Base-by-base conservation (phyloP, 306 rosid species). In the Fragaria ananassa region DNA sequence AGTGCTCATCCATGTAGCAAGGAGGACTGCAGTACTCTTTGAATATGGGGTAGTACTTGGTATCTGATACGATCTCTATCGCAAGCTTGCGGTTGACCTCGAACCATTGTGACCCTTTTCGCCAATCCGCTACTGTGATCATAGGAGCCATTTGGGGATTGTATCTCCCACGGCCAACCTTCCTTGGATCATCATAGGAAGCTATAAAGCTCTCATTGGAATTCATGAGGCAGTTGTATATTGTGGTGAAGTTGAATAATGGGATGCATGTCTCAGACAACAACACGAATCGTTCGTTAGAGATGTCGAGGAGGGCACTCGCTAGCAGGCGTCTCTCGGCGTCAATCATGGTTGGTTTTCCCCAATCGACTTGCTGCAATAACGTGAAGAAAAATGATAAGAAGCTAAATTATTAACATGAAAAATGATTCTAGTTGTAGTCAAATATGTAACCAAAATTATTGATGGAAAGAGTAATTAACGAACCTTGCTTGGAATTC, bases 31-130 rank as follows among this genome's bases (percentile, higher is more conserved):
- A 87, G 5, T 71, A 58, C 39, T 83, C 66, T 39, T 64, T 41
- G 62, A 88, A 88, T 11, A 86, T 13, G 29, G 83, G 83, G 39
- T 82, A 88, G 72, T 73, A 82, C 37, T 71, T 82, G 21, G 37
- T 76, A 47, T 88, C 90, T n/a, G 90, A 76, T 8, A 81, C 47
- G 9, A 86, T 84, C 70, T 74, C 81, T 4, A 79, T 8, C 5
- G 87, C 90, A 23, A 81, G 21, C 76, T 75, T 76, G 21, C 86
- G 77, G 5, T 47, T 85, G 1, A 77, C 70, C 76, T 86, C 90
- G 13, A 88, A 79, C 89, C 93, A 88, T 31, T 86, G 93, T 0
- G 90, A 82, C 41, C 93, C 93, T 74, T 88, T 84, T 47, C 90
- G 82, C 90, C 93, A 86, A 39, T 88, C 80, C 0, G 81, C 61